phyloP scores from a whole-genome alignment of 192 early-diverging fungal genomes.

The Coemansia pectinata region DNA sequence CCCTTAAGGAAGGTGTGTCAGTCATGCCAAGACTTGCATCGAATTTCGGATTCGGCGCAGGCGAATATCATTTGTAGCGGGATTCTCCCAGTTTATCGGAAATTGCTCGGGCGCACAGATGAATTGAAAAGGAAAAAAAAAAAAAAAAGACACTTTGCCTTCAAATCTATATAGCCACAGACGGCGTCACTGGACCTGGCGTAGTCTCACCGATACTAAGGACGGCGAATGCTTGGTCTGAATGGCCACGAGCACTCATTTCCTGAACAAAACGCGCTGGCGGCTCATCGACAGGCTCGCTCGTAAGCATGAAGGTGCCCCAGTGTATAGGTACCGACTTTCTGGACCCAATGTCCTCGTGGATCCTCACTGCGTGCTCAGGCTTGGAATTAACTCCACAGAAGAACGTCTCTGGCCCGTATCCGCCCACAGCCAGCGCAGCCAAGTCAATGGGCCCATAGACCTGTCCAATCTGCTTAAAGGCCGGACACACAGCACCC shows the following conservation, averaged over 20 bases:
- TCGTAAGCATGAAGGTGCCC: conserved; percentile 82
- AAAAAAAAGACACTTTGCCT: too few relatives aligned
- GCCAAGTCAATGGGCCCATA: conserved; percentile 74
- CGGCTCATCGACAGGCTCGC: conserved; percentile 72
- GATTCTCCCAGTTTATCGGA: neutral
- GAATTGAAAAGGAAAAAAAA: too few relatives aligned
- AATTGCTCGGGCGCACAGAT: neutral
- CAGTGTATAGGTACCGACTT: conserved; percentile 80
- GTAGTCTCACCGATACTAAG: conserved; percentile 56
- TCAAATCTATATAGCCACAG: neutral
- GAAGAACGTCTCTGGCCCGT: conserved; percentile 69
- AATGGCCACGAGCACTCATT: conserved; percentile 59
- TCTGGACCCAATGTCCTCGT: conserved; percentile 68
- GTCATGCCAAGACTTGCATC: neutral
- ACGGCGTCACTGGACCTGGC: neutral
- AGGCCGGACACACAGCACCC: conserved; percentile 75
- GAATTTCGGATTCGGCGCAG: too few relatives aligned
- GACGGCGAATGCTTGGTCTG: conserved; percentile 42
- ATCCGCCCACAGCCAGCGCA: conserved; percentile 85
- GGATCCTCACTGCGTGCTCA: conserved; percentile 77
- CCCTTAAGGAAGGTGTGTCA: neutral
- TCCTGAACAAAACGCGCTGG: conserved; percentile 60
- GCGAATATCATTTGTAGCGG: too few relatives aligned
- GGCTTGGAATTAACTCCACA: conserved; percentile 73
- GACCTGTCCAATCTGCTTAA: conserved; percentile 76